Percentiles rank a stretch among this genome's conserved stretches.
These are phyloP conservation scores for Mycena galericulata DNA, from an alignment of 768 basidiomycete genomes.

Conservation along the genomic window DNA sequence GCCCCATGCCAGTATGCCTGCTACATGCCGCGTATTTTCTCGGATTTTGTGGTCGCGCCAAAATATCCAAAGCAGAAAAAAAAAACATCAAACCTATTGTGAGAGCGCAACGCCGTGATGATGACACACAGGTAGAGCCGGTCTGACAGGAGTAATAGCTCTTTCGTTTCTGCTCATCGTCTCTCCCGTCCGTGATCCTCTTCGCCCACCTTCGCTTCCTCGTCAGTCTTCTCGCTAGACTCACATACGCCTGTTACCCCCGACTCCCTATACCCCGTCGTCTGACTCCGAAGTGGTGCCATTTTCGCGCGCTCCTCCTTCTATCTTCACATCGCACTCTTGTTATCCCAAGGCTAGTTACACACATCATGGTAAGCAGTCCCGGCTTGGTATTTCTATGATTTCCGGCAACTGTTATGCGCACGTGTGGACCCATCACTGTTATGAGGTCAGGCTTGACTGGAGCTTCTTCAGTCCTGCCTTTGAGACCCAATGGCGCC, in stretches of 20 bases:
- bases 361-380: constrained; percentile 22
- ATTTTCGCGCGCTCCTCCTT: constrained; percentile 7
- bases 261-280: background rate
- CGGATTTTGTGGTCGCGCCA: background rate
- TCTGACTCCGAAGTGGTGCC: constrained; percentile 21
- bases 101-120: no score
- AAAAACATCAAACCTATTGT: background rate
- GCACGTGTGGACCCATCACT: constrained; percentile 31
- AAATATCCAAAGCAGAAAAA: background rate
- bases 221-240: background rate
- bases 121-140: no score
- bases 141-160: background rate
- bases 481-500: constrained; percentile 56
- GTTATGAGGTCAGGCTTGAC: constrained; percentile 41
- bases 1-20: constrained; percentile 23
- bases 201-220: background rate
- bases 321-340: constrained; percentile 1
- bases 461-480: constrained; percentile 35
- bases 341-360: background rate
- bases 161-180: background rate
- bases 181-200: background rate
- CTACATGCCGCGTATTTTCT: constrained; percentile 6
- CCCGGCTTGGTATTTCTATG: background rate
- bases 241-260: background rate
- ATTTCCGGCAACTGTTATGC: background rate